Evolutionary conservation across 225 moss, liverwort and hornwort species (phyloP).

Genomic region (Anthoceros angustus): DNA sequence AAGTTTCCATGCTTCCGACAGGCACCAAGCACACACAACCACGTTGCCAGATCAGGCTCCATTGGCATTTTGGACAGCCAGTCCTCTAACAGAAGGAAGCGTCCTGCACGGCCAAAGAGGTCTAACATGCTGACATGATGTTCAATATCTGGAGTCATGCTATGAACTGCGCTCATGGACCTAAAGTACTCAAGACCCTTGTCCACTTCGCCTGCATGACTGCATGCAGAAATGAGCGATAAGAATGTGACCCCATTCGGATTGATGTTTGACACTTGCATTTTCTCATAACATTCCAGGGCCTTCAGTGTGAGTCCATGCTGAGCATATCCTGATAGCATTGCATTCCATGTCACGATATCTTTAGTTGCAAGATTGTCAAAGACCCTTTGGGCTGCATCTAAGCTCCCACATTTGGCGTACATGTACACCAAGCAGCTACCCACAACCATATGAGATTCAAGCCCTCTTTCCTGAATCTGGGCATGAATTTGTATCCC

Average conservation of each 20-base stretch:
- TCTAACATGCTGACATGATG: not conserved
- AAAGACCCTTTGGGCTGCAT: not conserved
- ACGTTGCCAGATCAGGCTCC: not conserved
- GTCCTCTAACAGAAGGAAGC: not conserved
- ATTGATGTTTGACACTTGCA: not conserved
- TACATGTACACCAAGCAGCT: not conserved
- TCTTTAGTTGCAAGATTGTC: not conserved
- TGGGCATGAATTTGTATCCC: not conserved
- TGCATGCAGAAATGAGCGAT: not conserved
- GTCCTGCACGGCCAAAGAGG: slow-evolving; percentile 3
- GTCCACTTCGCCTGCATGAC: not conserved
- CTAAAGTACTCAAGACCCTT: not conserved
- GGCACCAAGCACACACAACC: not conserved
- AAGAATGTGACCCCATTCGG: not conserved
- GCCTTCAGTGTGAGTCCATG: not conserved
- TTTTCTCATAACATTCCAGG: not conserved
- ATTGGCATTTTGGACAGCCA: not conserved
- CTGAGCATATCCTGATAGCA: not conserved
- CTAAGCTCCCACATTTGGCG: slow-evolving; percentile 1
- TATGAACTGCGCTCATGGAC: not conserved
- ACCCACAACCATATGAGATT: not conserved
- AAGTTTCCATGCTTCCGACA: not conserved
- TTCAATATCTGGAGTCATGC: not conserved
- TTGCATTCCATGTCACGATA: not conserved
- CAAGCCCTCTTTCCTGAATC: not conserved